These are phyloP conservation scores for Fusarium phyllophilum DNA, from an alignment of 2,329 filamentous ascomycete genomes.

Conservation along the genomic window DNA sequence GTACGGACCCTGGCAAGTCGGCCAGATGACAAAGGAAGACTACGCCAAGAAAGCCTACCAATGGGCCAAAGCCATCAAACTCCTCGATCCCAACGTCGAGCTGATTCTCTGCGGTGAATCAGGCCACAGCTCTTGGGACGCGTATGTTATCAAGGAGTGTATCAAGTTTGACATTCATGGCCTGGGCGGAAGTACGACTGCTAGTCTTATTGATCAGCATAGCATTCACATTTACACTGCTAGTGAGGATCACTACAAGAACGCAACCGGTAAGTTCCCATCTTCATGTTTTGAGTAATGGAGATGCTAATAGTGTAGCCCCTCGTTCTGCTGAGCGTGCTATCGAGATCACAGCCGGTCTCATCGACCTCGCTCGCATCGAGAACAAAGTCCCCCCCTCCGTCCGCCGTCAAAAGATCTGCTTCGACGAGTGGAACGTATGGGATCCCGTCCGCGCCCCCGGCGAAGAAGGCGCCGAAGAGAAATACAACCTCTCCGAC, in stretches of 20 bases:
- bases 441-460: slow-evolving; percentile 80
- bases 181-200: slow-evolving; percentile 47
- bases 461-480: slow-evolving; percentile 77
- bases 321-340: slow-evolving; percentile 77
- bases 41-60: slow-evolving; percentile 76
- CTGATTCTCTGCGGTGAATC: slow-evolving; percentile 81
- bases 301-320: slow-evolving; percentile 51
- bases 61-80: slow-evolving; percentile 77
- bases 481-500: slow-evolving; percentile 78
- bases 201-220: slow-evolving; percentile 77
- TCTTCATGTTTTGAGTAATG: accelerated
- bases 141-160: slow-evolving; percentile 76
- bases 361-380: slow-evolving; percentile 79
- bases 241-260: slow-evolving; percentile 59
- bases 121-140: slow-evolving; percentile 76
- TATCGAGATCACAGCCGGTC: slow-evolving; percentile 73
- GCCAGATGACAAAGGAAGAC: slow-evolving; percentile 74
- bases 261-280: slow-evolving; percentile 55
- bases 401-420: slow-evolving; percentile 74
- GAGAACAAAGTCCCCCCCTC: slow-evolving; percentile 70
- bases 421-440: slow-evolving; percentile 88
- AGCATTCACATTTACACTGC: slow-evolving; percentile 83
- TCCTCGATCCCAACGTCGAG: slow-evolving; percentile 74
- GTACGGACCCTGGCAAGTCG: slow-evolving; percentile 75
- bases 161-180: slow-evolving; percentile 55